Conservation (phyloP, 164 flowering plant genomes). For the Cinnamomum micranthum region DNA sequence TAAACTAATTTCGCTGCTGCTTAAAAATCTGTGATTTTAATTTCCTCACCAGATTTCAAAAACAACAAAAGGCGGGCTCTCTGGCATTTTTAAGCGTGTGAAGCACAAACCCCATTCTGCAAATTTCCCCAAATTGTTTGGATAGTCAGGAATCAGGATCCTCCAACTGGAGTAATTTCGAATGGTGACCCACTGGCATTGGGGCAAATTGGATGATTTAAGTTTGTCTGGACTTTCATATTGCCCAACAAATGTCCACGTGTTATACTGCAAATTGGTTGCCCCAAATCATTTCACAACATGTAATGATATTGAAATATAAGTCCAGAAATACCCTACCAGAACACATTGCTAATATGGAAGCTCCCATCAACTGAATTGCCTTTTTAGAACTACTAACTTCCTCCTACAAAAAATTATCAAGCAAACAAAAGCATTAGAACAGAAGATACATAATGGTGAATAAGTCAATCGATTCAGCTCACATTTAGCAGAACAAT, state of each 20-base stretch:
- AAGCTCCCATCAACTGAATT: slow-evolving; percentile 68
- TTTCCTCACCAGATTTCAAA: not conserved
- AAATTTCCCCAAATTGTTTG: no score
- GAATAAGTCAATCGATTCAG: not conserved
- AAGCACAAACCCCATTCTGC: no score
- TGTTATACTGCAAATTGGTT: not conserved
- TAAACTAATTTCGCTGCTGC: not conserved
- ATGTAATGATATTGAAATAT: not conserved
- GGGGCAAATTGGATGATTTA: not conserved
- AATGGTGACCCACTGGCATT: no score
- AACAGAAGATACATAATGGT: not conserved
- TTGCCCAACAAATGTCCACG: not conserved
- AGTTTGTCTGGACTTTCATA: not conserved
- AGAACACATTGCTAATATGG: slow-evolving; percentile 45
- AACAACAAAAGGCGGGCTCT: no score
- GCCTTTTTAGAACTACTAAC: slow-evolving; percentile 70
- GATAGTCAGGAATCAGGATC: no score
- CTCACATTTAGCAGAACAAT: not conserved
- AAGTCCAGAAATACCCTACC: slow-evolving; percentile 28
- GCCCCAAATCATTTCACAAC: not conserved
- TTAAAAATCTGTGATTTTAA: not conserved
- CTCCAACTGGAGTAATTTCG: no score
- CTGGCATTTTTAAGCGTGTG: not conserved
- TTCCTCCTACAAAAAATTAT: slow-evolving; percentile 49
- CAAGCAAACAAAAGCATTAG: not conserved